Base-by-base conservation (phyloP, 345 rosid genomes). In the Mercurialis annua region DNA sequence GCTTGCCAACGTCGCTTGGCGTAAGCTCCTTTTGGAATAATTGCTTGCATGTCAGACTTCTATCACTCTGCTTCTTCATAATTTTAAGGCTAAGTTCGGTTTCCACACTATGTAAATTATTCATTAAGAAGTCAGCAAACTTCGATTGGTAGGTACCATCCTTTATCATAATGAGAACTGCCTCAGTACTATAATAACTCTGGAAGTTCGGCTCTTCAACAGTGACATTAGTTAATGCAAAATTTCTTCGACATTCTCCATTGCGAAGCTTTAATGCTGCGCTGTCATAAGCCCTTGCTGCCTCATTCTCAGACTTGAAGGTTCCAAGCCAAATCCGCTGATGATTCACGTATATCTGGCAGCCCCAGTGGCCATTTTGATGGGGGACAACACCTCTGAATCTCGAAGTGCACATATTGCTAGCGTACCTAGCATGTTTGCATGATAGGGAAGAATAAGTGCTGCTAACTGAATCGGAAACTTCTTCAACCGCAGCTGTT, bases 1-100 rank as follows among this genome's bases (percentile, higher is more conserved):
- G 92, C 51, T 86, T 88, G 1, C 98, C 95, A 2, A 92, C 98
- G 66, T 92, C 96, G 26, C 97, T 92, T 0, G 97, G 93, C 2
- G 97, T 92, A 21, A 92, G 75, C 53, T 86, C 85, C 76, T 92
- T 92, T 15, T 77, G 82, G 61, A 92, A 92, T 14, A 92, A 81
- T 57, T 66, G 76, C 47, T 71, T 70, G 70, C 81, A 84, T 0
- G 64, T 23, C 17, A 80, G 17, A 17, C 77, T 73, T 65, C 55
- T 70, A 10, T 62, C 73, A 18, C 34, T 73, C 14, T 69, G 71
- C 43, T 64, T 60, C 57, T 64, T 21, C 26, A 46, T 76, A 10
- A 51, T 55, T 12, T 63, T 64, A 27, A 70, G 68, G 50, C 49
- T 24, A 60, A 7, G 52, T 31, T 36, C 73, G 2, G 62, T 54